Percentiles rank a stretch among this genome's conserved stretches.
Evolutionary conservation across 352 stramenopile genomes (phyloP).

Genomic region (Phytophthora crassamura): DNA sequence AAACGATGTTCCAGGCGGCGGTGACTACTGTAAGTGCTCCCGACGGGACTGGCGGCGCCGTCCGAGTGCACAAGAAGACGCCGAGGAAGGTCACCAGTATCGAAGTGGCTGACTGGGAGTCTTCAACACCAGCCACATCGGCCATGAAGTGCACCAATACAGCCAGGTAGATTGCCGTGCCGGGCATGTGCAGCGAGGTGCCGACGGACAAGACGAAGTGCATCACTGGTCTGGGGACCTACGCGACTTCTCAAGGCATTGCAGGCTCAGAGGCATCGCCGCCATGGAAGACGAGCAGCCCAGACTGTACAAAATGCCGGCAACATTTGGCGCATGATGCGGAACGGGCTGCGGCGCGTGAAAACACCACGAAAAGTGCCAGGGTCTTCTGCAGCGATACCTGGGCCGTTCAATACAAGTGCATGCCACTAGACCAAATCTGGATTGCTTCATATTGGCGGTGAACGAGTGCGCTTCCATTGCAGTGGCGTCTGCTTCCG

Average conservation of each 20-base stretch:
- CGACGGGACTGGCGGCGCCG: conserved; percentile 61
- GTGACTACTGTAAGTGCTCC: conserved; percentile 70
- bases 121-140: conserved; percentile 53
- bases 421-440: too few relatives aligned
- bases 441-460: too few relatives aligned
- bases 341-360: conserved; percentile 73
- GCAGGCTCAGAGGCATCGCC: conserved; percentile 65
- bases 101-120: conserved; percentile 42
- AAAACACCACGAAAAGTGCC: conserved; percentile 56
- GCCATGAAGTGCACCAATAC: conserved; percentile 80
- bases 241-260: conserved; percentile 67
- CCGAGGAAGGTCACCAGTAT: conserved; percentile 61
- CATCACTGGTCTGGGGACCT: conserved; percentile 66
- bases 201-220: conserved; percentile 79
- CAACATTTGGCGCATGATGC: conserved; percentile 72
- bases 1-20: conserved; percentile 76
- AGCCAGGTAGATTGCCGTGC: conserved; percentile 77
- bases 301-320: conserved; percentile 77
- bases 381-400: too few relatives aligned
- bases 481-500: too few relatives aligned
- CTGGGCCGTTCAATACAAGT: too few relatives aligned
- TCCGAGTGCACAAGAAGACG: conserved; percentile 66
- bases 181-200: conserved; percentile 76
- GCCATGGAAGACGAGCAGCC: conserved; percentile 81
- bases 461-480: too few relatives aligned